These are phyloP conservation scores for Alloteropsis angusta DNA, from an alignment of 202 grass and related monocot species.

Conservation along the genomic window DNA sequence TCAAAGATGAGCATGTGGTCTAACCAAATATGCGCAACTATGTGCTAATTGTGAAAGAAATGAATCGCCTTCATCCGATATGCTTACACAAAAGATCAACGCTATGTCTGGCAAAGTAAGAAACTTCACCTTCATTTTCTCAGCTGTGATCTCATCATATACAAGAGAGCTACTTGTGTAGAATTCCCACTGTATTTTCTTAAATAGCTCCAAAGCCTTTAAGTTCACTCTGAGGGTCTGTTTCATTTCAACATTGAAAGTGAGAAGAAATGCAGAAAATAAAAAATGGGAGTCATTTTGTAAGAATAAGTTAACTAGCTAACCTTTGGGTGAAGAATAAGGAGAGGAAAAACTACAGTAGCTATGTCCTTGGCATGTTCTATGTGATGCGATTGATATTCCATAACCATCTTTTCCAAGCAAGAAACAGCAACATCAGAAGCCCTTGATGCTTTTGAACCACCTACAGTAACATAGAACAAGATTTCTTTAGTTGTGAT, in stretches of 20 bases:
- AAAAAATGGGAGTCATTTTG: not conserved
- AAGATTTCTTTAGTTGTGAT: not conserved
- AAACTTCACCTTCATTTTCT: conserved; percentile 62
- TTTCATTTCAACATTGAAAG: conserved; percentile 22
- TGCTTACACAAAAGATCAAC: not conserved
- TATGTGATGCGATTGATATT: conserved; percentile 48
- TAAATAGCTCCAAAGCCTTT: conserved; percentile 79
- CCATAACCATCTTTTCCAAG: conserved; percentile 54
- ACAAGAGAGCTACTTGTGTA: conserved; percentile 47
- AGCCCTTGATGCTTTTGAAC: conserved; percentile 60
- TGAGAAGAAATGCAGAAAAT: conserved; percentile 16
- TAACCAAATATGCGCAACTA: not conserved
- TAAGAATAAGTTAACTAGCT: conserved; percentile 13
- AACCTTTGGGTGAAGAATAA: conserved; percentile 85
- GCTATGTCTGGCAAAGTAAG: not conserved
- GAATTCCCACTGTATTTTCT: conserved; percentile 72
- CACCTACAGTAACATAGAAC: conserved; percentile 37
- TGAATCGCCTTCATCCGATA: not conserved
- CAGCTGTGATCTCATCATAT: conserved; percentile 33
- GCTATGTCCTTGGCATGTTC: conserved; percentile 64
- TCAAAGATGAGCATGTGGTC: not conserved
- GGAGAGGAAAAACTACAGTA: conserved; percentile 53
- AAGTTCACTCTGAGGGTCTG: conserved; percentile 70
- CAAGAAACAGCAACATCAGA: conserved; percentile 79
- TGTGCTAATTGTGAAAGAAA: not conserved